Evolutionary conservation across 306 rosid genomes (phyloP), one percentile per base, ranked within the genome.

Genomic region (Bauhinia variegata): DNA sequence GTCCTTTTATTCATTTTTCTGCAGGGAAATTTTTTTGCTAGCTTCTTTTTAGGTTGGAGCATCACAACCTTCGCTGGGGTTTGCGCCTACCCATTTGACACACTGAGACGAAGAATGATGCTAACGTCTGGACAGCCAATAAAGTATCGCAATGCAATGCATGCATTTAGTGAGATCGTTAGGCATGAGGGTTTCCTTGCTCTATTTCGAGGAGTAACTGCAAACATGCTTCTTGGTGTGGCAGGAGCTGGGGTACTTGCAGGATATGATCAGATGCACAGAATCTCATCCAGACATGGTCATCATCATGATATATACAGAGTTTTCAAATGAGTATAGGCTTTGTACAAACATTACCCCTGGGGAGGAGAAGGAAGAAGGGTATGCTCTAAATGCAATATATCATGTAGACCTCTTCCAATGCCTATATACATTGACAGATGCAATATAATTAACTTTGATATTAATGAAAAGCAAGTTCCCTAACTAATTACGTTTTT

Each of bases 191-290:
- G 97, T 60, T 80, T 83, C 77, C n/a, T 14, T 37, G 85, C 96
- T 59, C 80, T 93, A 49, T 93, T 64, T 59, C 89, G 92, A 65
- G 97, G 99, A 73, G 92, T 86, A 16, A 68, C 89, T 0, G 97
- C 97, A 85, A 90, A 93, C 72, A 90, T 93, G 92, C 97, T 93
- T 82, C 80, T 80, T 57, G 99, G 99, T 4, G 84, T 90, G 68
- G 99, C 96, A 0, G 97, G 99, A 65, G 99, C 99, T 16, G 99
- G 97, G 48, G 97, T 93, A 64, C 95, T 93, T 5, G 87, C 99
- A 7, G 93, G 99, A 33, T 86, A 88, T 39, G 99, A 93, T 80
- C 87, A 85, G 70, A 83, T 93, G 68, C 88, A 90, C 65, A 75
- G 38, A n/a, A 69, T 93, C 50, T 83, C 91, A 15, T 75, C 74